Evolutionary conservation across 2,329 filamentous ascomycete genomes (phyloP).

Genomic region (Apiospora saccharicola): DNA sequence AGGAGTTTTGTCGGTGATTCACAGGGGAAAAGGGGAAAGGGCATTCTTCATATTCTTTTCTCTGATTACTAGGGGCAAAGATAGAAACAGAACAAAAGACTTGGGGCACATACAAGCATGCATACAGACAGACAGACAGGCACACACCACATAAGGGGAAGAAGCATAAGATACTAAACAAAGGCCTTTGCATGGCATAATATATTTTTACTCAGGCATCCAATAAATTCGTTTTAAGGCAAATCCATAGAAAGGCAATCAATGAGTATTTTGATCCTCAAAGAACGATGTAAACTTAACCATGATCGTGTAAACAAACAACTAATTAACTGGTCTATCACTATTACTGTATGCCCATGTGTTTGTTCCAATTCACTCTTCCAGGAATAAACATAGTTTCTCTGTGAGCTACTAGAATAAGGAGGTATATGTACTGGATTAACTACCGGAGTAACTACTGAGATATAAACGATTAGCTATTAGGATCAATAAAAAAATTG

Average conservation of each 20-base stretch:
- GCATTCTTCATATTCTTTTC: background rate
- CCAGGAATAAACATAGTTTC: no score
- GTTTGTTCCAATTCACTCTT: no score
- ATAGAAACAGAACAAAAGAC: background rate
- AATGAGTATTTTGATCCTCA: background rate
- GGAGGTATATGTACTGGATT: no score
- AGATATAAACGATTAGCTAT: no score
- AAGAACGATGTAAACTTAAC: background rate
- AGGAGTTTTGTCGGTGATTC: constrained; percentile 16
- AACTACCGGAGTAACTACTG: no score
- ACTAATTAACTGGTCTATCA: background rate
- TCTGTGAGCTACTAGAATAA: no score
- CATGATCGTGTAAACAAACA: background rate
- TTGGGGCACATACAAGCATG: constrained; percentile 6
- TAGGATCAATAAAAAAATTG: no score
- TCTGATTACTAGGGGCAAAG: background rate
- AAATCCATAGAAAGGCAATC: constrained; percentile 10
- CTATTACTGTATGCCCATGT: background rate
- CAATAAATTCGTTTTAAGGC: background rate
- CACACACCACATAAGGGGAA: background rate
- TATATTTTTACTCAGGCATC: background rate
- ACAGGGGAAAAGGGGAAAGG: background rate
- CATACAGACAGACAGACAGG: background rate
- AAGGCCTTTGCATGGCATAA: constrained; percentile 4
- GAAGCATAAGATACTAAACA: background rate